Base-by-base conservation (phyloP, 176 grass and related monocot species). In the Eleusine coracana region DNA sequence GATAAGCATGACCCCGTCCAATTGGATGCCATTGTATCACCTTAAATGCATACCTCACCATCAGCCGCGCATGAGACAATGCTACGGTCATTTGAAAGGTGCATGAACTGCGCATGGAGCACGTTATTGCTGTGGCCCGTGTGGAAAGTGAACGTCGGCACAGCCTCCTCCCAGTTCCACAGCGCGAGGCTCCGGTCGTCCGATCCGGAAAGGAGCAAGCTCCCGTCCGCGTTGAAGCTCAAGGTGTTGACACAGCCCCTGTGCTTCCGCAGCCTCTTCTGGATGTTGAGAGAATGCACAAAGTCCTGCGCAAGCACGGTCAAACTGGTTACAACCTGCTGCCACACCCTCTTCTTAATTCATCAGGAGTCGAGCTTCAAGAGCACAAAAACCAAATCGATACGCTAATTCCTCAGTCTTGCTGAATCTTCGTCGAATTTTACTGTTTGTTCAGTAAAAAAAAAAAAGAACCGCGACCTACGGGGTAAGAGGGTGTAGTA, bases 21-120 rank as follows among this genome's bases (percentile, higher is more conserved):
- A 27, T 27, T 41, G 18, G 17, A 1, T 41, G 67, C 31, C 3
- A 71, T 28, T 12, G 18, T 7, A 67, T 17, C 25, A 28, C n/a
- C n/a, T 11, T 41, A 3, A 28, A 52, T 34, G 36, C 55, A 78
- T 87, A 92, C 95, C 90, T 97, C 79, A 9, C 92, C 88, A 73
- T 93, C 90, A 68, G 75, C 84, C 51, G 79, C 82, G 73, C 84
- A 92, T 0, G 95, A 88, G 58, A 97, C 67, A 16, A 97, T 86
- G 70, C 88, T 93, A 20, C 70, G 61, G 27, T 94, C 92, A 69
- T 75, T 72, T 0, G 82, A 90, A 72, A 80, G 87, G 31, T 90
- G 92, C 90, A 98, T 94, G 86, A 98, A 98, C 73, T 75, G 88
- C 1, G 92, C 92, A 31, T 92, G 81, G 75, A 91, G 80, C 72